A percentile compares a stretch with the other conserved stretches of the same genome.
Evolutionary conservation across 768 basidiomycete species (phyloP).

Genomic region (Lactifluus piperatus): DNA sequence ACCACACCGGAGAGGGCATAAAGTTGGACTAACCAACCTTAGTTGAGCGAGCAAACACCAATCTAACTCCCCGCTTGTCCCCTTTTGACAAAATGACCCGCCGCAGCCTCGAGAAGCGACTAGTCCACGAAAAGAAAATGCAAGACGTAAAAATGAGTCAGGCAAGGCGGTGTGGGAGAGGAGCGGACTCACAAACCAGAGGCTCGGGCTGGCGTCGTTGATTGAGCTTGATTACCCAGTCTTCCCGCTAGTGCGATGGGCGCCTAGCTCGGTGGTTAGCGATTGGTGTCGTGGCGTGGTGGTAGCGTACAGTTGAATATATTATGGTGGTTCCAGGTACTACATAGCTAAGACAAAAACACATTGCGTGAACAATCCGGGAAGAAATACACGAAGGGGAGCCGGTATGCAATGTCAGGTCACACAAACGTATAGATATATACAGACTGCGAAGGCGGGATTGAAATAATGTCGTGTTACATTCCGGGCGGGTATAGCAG

Average conservation of each 20-base stretch:
- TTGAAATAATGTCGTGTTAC: conserved; percentile 9
- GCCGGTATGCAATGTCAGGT: neutral
- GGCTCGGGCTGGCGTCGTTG: neutral
- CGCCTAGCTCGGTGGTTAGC: neutral
- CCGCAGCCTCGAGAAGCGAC: neutral
- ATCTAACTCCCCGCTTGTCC: too few species aligned
- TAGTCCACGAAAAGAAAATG: neutral
- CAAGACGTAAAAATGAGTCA: neutral
- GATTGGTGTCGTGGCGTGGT: neutral
- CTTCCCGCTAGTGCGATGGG: too few species aligned
- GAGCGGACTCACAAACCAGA: neutral
- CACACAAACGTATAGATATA: conserved; percentile 10
- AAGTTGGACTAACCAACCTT: too few species aligned
- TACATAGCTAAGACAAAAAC: conserved; percentile 1
- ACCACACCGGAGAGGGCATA: neutral
- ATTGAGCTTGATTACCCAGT: too few species aligned
- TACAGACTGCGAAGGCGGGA: neutral
- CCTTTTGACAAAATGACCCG: neutral
- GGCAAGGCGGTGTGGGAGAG: neutral
- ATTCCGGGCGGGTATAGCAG: conserved; percentile 2
- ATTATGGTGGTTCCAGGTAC: conserved; percentile 4
- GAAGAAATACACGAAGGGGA: neutral
- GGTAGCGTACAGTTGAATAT: neutral
- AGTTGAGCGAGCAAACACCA: too few species aligned
- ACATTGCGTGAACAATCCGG: neutral